Evolutionary conservation across 148 eudicot species (phyloP).

Genomic region (Dysphania ambrosioides): DNA sequence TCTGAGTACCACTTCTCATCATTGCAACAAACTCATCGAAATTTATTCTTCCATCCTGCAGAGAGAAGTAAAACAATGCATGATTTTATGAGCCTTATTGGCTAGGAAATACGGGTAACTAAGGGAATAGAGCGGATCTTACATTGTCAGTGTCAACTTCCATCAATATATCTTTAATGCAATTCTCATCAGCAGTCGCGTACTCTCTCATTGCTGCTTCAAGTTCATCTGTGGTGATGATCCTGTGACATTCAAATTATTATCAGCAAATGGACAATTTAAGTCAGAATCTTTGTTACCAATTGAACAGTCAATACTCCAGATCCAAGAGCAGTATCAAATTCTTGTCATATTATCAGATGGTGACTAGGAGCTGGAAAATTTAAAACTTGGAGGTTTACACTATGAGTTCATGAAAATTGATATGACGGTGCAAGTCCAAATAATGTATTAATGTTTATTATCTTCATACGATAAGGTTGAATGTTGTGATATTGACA

Average conservation of each 20-base stretch:
- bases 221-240: slow-evolving; percentile 80
- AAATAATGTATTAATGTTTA: neutral
- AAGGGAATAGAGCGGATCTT: slow-evolving; percentile 14
- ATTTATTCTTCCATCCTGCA: slow-evolving; percentile 83
- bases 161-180: slow-evolving; percentile 69
- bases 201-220: slow-evolving; percentile 79
- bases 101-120: neutral
- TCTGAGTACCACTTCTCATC: slow-evolving; percentile 82
- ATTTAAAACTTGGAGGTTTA: no score
- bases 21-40: slow-evolving; percentile 77
- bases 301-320: neutral
- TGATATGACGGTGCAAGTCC: neutral
- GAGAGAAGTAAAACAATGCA: neutral
- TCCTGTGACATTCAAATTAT: slow-evolving; percentile 30
- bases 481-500: neutral
- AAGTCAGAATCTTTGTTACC: no score
- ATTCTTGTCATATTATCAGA: neutral
- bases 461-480: neutral
- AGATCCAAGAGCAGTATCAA: neutral
- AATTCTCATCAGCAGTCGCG: slow-evolving; percentile 71
- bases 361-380: neutral
- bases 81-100: slow-evolving; percentile 3
- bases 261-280: neutral
- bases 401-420: neutral
- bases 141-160: slow-evolving; percentile 93